phyloP scores from a whole-genome alignment of 2,329 filamentous ascomycete species.

The Colletotrichum brevisporum region DNA sequence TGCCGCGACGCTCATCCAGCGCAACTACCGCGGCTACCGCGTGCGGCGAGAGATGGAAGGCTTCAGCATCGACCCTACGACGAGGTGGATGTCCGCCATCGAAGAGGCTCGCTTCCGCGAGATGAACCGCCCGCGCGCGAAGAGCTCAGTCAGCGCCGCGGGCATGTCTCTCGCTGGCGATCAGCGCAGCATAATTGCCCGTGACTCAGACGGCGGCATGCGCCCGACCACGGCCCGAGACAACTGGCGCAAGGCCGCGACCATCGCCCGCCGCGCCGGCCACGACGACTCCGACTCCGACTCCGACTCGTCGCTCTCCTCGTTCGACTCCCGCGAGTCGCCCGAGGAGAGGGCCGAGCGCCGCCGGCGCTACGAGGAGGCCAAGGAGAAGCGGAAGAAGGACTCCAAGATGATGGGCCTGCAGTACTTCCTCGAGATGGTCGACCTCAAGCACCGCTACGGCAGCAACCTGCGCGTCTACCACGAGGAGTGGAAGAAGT shows the following conservation, averaged over 20 bases:
- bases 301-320: conserved; percentile 49
- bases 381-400: conserved; percentile 71
- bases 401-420: conserved; percentile 85
- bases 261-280: conserved; percentile 80
- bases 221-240: conserved; percentile 64
- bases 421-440: conserved; percentile 89
- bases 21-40: conserved; percentile 84
- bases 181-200: conserved; percentile 32
- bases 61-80: conserved; percentile 76
- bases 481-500: conserved; percentile 86
- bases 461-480: conserved; percentile 86
- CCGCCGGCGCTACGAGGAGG: conserved; percentile 59
- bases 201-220: conserved; percentile 29
- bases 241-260: conserved; percentile 82
- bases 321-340: conserved; percentile 49
- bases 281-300: conserved; percentile 73
- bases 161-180: conserved; percentile 30
- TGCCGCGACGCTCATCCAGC: conserved; percentile 74
- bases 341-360: conserved; percentile 55
- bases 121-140: conserved; percentile 60
- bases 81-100: conserved; percentile 79
- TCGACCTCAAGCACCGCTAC: conserved; percentile 89
- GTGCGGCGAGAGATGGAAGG: conserved; percentile 79
- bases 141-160: conserved; percentile 46
- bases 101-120: conserved; percentile 70